Evolutionary conservation across 805 yeast species (phyloP), one percentile per base, ranked within the genome.

Genomic region (Saturnispora hagleri): DNA sequence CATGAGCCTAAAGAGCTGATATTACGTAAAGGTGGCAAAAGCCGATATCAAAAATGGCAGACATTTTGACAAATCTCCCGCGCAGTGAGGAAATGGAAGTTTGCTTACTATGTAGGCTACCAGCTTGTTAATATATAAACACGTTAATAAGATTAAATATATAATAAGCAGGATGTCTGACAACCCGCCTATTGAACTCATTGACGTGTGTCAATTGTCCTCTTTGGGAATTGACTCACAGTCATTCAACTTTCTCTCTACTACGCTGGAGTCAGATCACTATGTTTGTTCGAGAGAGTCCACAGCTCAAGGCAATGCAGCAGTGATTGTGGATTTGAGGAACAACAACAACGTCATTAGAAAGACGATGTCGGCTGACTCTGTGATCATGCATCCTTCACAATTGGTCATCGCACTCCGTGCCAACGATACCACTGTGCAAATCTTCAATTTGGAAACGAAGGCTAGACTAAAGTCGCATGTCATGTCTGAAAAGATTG

Each of bases 361-460:
- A 65, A 91, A 93, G 70, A 86, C 87, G 68, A 93, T 93, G 96
- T 79, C 87, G 51, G 99, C 99, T 44, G 99, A 93, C 70, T 86
- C 89, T 56, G 98, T 97, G 48, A 93, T 93, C 65, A 83, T 93
- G 93, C 95, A 89, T 69, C 98, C 99, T 34, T 64, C 71, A n/a
- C 81, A 84, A 68, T 82, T 85, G 69, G 89, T 90, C 57, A 89
- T 93, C 61, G 89, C 97, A 15, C 80, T 93, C 58, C 81, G 98
- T 65, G 98, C 98, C 43, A 93, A 89, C 64, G 97, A 97, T 59
- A 89, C 97, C 47, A 90, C 97, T 40, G 79, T 93, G 55, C 99
- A 89, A 72, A 87, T 93, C 59, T 95, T 93, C 72, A 87, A 93
- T 70, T 76, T 93, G 61, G 86, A 82, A 50, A 73, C 89, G 31